Evolutionary conservation across 1,284 basidiomycete genomes (phyloP).

Genomic region (Trichosporon sp.): DNA sequence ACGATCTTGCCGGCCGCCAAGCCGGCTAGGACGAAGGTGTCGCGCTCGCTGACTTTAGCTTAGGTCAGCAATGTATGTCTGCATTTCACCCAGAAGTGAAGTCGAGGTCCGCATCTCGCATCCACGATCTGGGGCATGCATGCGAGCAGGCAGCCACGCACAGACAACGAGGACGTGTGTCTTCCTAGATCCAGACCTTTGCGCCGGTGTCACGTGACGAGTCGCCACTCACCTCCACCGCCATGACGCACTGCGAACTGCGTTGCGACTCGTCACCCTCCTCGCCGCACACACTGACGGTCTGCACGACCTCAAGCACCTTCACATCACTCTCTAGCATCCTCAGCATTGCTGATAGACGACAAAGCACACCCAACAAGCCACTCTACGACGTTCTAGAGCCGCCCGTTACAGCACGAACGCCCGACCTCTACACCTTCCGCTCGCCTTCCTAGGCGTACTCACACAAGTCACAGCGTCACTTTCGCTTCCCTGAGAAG

Average conservation of each 20-base stretch:
- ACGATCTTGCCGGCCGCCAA: no score
- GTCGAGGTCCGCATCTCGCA: no score
- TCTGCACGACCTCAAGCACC: not conserved
- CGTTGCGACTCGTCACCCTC: not conserved
- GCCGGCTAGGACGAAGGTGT: no score
- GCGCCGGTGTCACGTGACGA: not conserved
- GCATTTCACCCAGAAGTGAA: no score
- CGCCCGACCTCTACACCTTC: no score
- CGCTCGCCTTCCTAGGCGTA: not conserved
- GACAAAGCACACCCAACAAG: not conserved
- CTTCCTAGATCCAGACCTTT: no score
- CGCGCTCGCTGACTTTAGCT: no score
- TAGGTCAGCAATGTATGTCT: no score
- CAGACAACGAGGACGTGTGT: no score
- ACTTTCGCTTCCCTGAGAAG: not conserved
- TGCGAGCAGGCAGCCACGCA: no score
- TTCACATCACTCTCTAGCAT: not conserved
- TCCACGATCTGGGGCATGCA: no score
- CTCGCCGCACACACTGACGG: not conserved
- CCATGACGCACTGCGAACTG: not conserved
- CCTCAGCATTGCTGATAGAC: not conserved
- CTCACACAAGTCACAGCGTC: not conserved
- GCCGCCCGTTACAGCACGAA: not conserved
- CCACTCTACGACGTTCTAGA: not conserved
- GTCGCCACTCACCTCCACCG: not conserved